Percentiles rank a stretch among this genome's conserved stretches.
phyloP scores from a whole-genome alignment of 2,329 filamentous ascomycete species.

The Leptographium flavum region DNA sequence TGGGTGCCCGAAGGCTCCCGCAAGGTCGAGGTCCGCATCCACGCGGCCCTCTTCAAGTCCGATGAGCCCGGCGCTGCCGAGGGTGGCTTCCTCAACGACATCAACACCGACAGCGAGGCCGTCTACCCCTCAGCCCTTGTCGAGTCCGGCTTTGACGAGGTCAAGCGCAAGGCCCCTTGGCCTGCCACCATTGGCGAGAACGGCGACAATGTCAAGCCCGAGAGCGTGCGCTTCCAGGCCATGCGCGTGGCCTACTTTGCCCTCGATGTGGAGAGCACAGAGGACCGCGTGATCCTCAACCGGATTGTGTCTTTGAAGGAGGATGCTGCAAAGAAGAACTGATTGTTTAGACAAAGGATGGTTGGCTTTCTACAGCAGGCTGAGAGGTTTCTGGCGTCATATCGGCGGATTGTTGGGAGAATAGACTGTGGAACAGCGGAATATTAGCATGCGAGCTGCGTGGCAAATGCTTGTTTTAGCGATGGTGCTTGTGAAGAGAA shows the following conservation, averaged over 20 bases:
- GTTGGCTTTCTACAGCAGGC: too few relatives aligned
- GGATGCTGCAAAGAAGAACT: conserved; percentile 50
- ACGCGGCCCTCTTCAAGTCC: conserved; percentile 75
- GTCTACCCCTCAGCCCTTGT: conserved; percentile 67
- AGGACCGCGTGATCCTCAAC: conserved; percentile 75
- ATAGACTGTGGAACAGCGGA: too few relatives aligned
- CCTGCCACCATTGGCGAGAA: conserved; percentile 62
- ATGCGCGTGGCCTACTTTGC: conserved; percentile 78
- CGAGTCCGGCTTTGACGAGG: conserved; percentile 70
- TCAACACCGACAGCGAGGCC: conserved; percentile 73
- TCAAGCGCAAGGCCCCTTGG: conserved; percentile 63
- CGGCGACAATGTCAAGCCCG: conserved; percentile 46
- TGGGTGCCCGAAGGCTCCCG: conserved; percentile 66
- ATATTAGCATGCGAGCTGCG: too few relatives aligned
- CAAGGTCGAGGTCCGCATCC: conserved; percentile 61
- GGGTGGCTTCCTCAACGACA: conserved; percentile 69
- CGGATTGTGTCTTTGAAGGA: conserved; percentile 87
- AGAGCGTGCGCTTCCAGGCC: conserved; percentile 79
- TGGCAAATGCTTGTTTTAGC: too few relatives aligned
- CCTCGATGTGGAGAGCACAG: conserved; percentile 64
- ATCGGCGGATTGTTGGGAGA: too few relatives aligned
- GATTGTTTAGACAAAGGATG: too few relatives aligned
- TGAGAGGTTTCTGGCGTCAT: too few relatives aligned
- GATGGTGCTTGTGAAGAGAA: too few relatives aligned
- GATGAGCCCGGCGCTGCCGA: conserved; percentile 65